Evolutionary conservation across 2,329 filamentous ascomycete genomes (phyloP), one percentile per base, ranked within the genome.

Genomic region (Neopestalotiopsis sp.): DNA sequence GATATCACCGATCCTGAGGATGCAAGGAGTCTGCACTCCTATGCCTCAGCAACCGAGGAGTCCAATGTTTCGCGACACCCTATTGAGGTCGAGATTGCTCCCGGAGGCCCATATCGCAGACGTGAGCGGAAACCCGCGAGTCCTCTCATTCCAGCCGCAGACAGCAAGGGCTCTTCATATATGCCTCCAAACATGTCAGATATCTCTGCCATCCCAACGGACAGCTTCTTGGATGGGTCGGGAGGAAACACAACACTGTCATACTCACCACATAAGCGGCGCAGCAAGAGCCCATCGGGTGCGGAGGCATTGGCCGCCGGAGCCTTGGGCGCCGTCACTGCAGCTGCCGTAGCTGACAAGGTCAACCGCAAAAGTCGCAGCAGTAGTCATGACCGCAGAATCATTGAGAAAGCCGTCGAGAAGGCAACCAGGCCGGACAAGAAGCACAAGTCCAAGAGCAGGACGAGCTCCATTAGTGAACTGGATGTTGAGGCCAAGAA

Each of bases 31-130:
- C 84, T 91, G 78, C 88, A 86, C 73, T 96, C 93, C 49, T 93
- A 93, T 78, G 92, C 91, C 42, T 96, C 94, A 65, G 90, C 88
- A 20, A 93, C 90, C 7, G 92, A 94, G 78, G 94, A 93, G 79
- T 95, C 93, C 72, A 94, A 92, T 79, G 86, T 95, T 68, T 90
- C 89, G 40, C 85, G 88, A 67, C 91, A 92, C 66, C 94, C 94
- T 45, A 91, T 98, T 72, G 94, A 98, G 78, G 93, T 98, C 70
- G 95, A 98, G 79, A 93, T 98, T 71, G 88, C 95, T 75, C 86
- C 89, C 64, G 59, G 59, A 7, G 83, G 85, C 72, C 78, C 77
- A 72, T 82, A 81, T 68, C 83, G 85, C 72, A 84, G 86, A 78
- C 90, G 86, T 79, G 87, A 86, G 71, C 86, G 84, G 84, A 79